Percentiles rank a stretch among this genome's conserved stretches.
phyloP scores from a whole-genome alignment of 176 grass and related monocot genomes.

The Chrysopogon serrulatus region DNA sequence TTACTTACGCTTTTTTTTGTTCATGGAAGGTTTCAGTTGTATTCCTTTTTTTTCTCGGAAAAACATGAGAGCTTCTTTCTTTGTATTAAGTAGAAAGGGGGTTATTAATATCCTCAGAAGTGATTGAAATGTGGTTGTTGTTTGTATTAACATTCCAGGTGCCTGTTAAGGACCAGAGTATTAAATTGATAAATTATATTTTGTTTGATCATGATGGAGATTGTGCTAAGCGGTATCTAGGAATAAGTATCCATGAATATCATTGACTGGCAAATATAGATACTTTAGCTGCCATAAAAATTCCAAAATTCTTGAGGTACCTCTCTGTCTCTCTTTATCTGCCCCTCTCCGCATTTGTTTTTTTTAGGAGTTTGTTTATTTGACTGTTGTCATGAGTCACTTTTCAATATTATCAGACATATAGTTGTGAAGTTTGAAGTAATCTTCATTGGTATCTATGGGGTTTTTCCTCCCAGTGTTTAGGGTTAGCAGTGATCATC shows the following conservation, averaged over 20 bases:
- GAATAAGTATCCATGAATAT: background rate
- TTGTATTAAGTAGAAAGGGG: no score
- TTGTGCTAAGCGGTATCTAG: background rate
- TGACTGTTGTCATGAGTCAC: background rate
- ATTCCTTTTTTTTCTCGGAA: no score
- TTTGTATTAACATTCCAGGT: background rate
- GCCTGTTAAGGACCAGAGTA: background rate
- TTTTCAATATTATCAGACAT: background rate
- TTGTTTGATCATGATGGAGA: background rate
- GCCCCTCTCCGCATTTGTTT: background rate
- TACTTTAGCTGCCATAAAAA: background rate
- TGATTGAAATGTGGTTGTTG: background rate
- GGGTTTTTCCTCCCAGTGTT: background rate
- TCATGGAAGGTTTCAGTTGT: background rate
- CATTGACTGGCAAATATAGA: background rate
- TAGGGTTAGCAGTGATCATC: background rate
- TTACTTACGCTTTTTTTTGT: background rate
- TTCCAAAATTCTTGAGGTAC: background rate
- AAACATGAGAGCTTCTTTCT: no score
- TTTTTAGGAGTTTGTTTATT: background rate
- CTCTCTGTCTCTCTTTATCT: background rate
- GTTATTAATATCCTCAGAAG: background rate
- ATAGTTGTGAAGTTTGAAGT: background rate
- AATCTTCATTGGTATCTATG: background rate
- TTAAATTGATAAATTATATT: background rate